Conservation (phyloP, 2,329 filamentous ascomycete species). For the Xylariaceae sp. region DNA sequence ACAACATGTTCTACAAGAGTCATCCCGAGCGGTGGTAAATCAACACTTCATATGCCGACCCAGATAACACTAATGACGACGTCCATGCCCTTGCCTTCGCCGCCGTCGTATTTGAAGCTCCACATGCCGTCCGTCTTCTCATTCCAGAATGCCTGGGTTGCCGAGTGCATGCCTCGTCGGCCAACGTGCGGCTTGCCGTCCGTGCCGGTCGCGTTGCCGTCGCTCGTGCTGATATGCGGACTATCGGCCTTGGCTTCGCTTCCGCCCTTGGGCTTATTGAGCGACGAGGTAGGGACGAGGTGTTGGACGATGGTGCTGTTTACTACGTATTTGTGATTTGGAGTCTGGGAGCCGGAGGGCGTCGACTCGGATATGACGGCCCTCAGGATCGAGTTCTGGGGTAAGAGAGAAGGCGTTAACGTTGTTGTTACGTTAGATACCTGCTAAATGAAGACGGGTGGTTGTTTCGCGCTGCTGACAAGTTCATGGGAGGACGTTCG, state of each 20-base stretch:
- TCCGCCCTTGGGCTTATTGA: conserved; percentile 61
- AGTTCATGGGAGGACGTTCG: not conserved
- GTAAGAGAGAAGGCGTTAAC: conserved; percentile 13
- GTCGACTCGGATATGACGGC: conserved; percentile 76
- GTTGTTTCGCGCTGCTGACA: not conserved
- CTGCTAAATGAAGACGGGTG: not conserved
- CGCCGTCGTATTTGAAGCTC: conserved; percentile 80
- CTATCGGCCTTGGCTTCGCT: conserved; percentile 51
- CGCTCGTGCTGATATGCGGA: conserved; percentile 59
- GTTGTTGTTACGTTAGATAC: not conserved
- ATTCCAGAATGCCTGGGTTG: conserved; percentile 86
- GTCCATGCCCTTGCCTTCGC: conserved; percentile 68
- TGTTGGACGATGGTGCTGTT: conserved; percentile 99
- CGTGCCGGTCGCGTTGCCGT: conserved; percentile 57
- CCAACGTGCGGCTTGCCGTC: conserved; percentile 74
- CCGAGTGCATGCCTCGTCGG: conserved; percentile 86
- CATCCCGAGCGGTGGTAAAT: not conserved
- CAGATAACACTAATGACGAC: conserved; percentile 76
- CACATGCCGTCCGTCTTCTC: conserved; percentile 89
- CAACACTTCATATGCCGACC: conserved; percentile 68
- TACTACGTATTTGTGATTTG: conserved; percentile 88
- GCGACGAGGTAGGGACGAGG: conserved; percentile 67
- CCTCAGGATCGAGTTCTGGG: conserved; percentile 74
- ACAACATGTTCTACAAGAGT: conserved; percentile 11
- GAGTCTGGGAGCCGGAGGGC: conserved; percentile 57